phyloP scores from a whole-genome alignment of 2,329 filamentous ascomycete species.

The Sarocladiaceae sp. region DNA sequence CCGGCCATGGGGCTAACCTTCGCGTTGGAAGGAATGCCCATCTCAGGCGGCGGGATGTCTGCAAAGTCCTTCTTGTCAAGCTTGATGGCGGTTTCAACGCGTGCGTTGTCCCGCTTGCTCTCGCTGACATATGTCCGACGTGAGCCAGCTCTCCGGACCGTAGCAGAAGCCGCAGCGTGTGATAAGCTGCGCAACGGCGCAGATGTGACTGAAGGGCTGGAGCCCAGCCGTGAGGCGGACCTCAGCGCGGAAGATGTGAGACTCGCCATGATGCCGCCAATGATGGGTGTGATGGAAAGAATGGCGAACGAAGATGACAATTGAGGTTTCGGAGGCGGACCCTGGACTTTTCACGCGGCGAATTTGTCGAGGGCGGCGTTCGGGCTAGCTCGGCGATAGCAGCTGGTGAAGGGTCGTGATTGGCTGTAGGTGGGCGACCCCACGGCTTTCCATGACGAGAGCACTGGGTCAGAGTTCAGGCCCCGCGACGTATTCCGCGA shows the following conservation, averaged over 20 bases:
- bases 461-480: not conserved
- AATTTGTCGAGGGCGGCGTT: constrained; percentile 28
- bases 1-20: constrained; percentile 76
- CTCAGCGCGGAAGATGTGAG: constrained; percentile 66
- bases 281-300: constrained; percentile 12
- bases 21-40: constrained; percentile 34
- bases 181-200: constrained; percentile 25
- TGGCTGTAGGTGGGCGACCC: constrained; percentile 20
- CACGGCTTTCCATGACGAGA: constrained; percentile 8
- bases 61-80: constrained; percentile 82
- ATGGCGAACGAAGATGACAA: constrained; percentile 15
- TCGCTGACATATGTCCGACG: constrained; percentile 77
- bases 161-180: constrained; percentile 24
- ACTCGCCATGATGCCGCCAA: constrained; percentile 49
- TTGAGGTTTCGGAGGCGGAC: constrained; percentile 15
- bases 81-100: constrained; percentile 83
- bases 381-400: constrained; percentile 27
- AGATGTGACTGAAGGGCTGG: constrained; percentile 34
- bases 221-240: constrained; percentile 63
- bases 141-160: constrained; percentile 20
- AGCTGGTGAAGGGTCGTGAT: constrained; percentile 18
- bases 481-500: too few relatives aligned
- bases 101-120: constrained; percentile 73
- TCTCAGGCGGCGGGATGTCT: constrained; percentile 36
- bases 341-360: constrained; percentile 11